These are phyloP conservation scores for Canna indica DNA, from an alignment of 176 grass and related monocot species.

Conservation along the genomic window DNA sequence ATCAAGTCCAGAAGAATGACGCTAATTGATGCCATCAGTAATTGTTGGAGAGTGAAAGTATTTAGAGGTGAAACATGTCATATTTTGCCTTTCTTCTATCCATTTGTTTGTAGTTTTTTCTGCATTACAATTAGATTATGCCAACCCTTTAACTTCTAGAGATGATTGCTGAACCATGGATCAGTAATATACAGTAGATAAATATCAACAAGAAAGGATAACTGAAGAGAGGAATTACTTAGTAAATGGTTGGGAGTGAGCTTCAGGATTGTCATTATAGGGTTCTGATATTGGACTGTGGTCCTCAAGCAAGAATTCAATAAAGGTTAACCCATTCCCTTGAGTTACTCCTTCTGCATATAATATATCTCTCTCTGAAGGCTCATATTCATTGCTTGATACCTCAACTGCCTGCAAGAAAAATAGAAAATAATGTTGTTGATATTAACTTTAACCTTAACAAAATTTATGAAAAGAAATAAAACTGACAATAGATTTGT, in stretches of 20 bases:
- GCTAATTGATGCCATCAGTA: neutral
- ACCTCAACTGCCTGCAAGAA: constrained; percentile 78
- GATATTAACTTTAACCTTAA: neutral
- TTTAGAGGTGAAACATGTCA: neutral
- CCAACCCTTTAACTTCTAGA: no score
- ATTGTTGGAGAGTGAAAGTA: no score
- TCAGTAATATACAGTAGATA: neutral
- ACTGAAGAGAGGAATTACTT: constrained; percentile 38
- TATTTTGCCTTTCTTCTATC: neutral
- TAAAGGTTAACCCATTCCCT: constrained; percentile 82
- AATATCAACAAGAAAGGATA: neutral
- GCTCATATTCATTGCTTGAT: constrained; percentile 96
- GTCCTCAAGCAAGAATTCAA: constrained; percentile 83
- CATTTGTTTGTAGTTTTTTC: neutral
- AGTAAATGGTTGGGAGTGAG: constrained; percentile 46
- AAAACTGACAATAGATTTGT: neutral
- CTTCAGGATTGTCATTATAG: constrained; percentile 57
- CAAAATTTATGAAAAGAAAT: neutral
- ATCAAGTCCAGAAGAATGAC: neutral
- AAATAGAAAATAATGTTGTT: constrained; percentile 17
- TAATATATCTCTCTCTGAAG: constrained; percentile 85
- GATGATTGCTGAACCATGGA: no score
- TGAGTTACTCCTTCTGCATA: constrained; percentile 93
- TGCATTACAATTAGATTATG: neutral
- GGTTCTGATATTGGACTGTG: constrained; percentile 73